Base-by-base conservation (phyloP, 306 rosid genomes). In the Gynostemma pentaphyllum region DNA sequence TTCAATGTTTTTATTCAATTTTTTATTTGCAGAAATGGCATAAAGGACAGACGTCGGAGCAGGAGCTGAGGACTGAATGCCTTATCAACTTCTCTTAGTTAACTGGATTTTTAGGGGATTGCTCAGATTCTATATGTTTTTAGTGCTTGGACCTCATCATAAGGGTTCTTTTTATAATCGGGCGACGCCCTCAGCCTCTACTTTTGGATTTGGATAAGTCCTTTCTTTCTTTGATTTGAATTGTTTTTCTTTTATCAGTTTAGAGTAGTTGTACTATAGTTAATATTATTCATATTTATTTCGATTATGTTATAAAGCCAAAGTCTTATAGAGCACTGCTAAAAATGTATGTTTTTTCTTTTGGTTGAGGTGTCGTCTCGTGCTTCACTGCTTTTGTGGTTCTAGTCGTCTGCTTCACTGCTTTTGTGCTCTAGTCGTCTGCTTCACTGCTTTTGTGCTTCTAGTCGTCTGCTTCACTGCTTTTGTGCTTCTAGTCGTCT, bases 31-130 rank as follows among this genome's bases (percentile, higher is more conserved):
- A 92, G 99, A 64, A 92, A 88, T 75, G 96, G 96, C 34, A 46
- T 86, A 48, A 88, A 85, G 82, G 99, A 92, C 26, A 86, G 96
- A 0, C 95, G 85, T 76, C 66, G 96, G 18, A 88, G 96, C 88
- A 86, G 96, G 74, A 92, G 99, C 72, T 92, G 72, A 88, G 64
- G 75, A 68, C 62, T 39, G n/a, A 55, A 28, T 10, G 68, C 52
- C 67, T 55, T 48, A 37, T 64, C 59, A 60, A 34, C 64, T 52
- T 67, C 74, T 67, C 57, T 50, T 49, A 69, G 70, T 69, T 71
- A 56, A 60, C 49, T 6, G 21, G 49, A 39, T 39, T 12, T 60
- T 60, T 60, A 70, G 83, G 75, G 79, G 80, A 75, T 69, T 71
- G 70, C 79, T 80, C 78, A 64, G 72, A 72, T 79, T 80, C 74